Conservation (phyloP, 2,329 filamentous ascomycete species). For the Clonostachys solani region DNA sequence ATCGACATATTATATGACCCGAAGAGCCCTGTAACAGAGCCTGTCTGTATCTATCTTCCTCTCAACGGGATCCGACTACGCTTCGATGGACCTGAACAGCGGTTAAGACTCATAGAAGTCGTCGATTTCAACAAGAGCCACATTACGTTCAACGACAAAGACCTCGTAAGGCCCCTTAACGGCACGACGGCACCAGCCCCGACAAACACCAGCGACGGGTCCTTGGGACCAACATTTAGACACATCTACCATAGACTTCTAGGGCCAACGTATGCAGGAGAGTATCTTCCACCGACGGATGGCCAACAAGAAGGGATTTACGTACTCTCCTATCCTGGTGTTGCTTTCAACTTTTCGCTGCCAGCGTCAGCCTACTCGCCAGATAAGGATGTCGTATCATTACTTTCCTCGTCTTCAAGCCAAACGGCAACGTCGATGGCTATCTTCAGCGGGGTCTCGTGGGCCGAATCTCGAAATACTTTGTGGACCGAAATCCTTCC, state of each 20-base stretch:
- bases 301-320: constrained; percentile 66
- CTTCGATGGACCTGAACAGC: constrained; percentile 91
- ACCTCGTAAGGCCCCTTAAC: constrained; percentile 64
- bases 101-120: constrained; percentile 85
- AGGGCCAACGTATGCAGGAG: constrained; percentile 88
- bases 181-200: constrained; percentile 23
- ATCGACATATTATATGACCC: constrained; percentile 80
- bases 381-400: constrained; percentile 75
- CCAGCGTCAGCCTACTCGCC: constrained; percentile 70
- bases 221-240: constrained; percentile 69
- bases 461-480: constrained; percentile 74
- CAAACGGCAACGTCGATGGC: constrained; percentile 82
- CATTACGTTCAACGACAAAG: constrained; percentile 75
- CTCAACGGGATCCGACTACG: constrained; percentile 84
- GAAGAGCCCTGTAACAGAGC: constrained; percentile 68
- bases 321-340: constrained; percentile 87
- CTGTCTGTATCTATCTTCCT: constrained; percentile 72
- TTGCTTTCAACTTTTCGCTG: constrained; percentile 88
- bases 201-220: constrained; percentile 37
- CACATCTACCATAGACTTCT: constrained; percentile 93
- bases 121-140: constrained; percentile 83
- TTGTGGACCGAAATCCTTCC: constrained; percentile 74
- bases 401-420: constrained; percentile 73
- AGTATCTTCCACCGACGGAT: constrained; percentile 69
- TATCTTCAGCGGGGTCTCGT: constrained; percentile 85